Evolutionary conservation across 2,329 filamentous ascomycete species (phyloP).

Genomic region (Botrytis cinerea): DNA sequence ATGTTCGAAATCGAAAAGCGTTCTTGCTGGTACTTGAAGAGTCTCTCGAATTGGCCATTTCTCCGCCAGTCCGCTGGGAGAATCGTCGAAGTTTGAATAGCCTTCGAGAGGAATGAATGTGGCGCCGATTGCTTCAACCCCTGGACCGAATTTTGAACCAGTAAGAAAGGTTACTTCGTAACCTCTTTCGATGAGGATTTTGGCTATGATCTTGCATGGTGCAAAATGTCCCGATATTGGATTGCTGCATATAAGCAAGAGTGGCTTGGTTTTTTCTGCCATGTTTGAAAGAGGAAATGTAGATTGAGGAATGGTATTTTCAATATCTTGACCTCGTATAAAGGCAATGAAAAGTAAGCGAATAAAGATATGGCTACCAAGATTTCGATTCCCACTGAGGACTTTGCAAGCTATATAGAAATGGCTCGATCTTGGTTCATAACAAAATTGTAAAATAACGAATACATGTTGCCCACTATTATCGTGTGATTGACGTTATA

Average conservation of each 20-base stretch:
- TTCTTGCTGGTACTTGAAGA: not conserved
- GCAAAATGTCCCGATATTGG: slow-evolving; percentile 27
- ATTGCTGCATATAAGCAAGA: slow-evolving; percentile 11
- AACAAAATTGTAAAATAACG: not conserved
- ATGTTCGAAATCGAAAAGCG: not conserved
- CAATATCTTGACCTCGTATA: not conserved
- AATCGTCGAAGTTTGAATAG: slow-evolving; percentile 30
- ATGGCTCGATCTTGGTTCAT: not conserved
- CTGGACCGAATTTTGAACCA: slow-evolving; percentile 42
- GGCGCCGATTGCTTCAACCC: slow-evolving; percentile 44
- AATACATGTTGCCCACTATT: not conserved
- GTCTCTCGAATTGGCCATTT: not conserved
- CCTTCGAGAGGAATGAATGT: slow-evolving; percentile 41
- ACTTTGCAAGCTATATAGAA: not conserved
- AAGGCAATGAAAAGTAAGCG: not conserved
- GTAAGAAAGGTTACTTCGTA: slow-evolving; percentile 48
- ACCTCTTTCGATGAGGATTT: slow-evolving; percentile 40
- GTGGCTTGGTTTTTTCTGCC: not conserved
- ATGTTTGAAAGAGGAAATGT: not conserved
- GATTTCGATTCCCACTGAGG: not conserved
- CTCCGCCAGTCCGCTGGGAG: not conserved
- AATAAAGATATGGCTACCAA: not conserved
- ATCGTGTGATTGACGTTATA: not conserved
- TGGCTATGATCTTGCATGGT: slow-evolving; percentile 26
- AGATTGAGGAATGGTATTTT: not conserved